phyloP scores from a whole-genome alignment of 2,329 filamentous ascomycete genomes.

The Aspergillus intermedius region DNA sequence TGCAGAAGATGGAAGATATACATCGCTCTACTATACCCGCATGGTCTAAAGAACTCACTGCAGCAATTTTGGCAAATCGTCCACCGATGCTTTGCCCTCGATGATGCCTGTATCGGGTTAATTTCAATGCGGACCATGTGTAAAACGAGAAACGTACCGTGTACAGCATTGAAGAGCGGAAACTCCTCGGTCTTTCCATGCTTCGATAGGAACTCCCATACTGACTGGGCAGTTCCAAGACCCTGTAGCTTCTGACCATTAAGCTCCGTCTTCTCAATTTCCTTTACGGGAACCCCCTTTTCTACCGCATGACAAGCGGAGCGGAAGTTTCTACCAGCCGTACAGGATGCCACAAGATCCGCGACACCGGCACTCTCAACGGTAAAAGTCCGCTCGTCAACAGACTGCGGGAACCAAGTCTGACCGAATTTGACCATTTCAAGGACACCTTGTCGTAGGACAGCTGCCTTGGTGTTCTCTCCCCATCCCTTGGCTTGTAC shows the following conservation, averaged over 20 bases:
- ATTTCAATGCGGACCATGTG: no score
- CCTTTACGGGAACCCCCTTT: constrained; percentile 5
- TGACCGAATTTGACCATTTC: constrained; percentile 85
- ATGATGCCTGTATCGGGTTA: background rate
- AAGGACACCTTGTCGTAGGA: constrained; percentile 85
- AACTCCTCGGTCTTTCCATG: background rate
- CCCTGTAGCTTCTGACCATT: background rate
- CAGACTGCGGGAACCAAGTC: background rate
- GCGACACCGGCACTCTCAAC: constrained; percentile 20
- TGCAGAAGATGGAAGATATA: no score
- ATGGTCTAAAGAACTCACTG: background rate
- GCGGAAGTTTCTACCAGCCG: constrained; percentile 11
- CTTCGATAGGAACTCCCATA: background rate
- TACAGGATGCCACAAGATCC: constrained; percentile 11
- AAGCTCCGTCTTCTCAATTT: background rate
- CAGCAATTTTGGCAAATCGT: background rate
- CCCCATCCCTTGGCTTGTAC: constrained; percentile 90
- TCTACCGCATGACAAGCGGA: constrained; percentile 11
- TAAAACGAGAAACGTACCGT: background rate
- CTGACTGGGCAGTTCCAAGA: background rate
- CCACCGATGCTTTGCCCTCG: background rate
- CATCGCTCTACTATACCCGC: no score
- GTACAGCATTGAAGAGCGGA: background rate
- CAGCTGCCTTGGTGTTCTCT: constrained; percentile 88
- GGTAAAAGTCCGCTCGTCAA: constrained; percentile 12